phyloP scores from a whole-genome alignment of 805 yeast species.

The Brettanomyces sp. region DNA sequence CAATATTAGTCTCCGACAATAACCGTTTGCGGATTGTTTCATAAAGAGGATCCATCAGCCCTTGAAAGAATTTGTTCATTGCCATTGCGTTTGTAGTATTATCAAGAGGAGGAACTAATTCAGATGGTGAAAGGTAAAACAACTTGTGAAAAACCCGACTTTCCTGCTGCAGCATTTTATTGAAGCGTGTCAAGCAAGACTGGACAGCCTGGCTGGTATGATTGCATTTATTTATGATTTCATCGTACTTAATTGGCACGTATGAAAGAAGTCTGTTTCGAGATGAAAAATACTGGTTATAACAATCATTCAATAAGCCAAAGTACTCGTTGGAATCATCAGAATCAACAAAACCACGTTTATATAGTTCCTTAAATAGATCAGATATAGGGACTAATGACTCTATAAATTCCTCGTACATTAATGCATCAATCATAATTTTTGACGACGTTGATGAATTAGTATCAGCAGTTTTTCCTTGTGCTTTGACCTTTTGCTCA shows the following conservation, averaged over 20 bases:
- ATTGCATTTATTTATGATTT: conserved; percentile 16
- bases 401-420: conserved; percentile 53
- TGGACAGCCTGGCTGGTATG: conserved; percentile 54
- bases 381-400: conserved; percentile 13
- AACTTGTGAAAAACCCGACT: conserved; percentile 45
- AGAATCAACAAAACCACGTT: conserved; percentile 12
- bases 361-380: conserved; percentile 20
- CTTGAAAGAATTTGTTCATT: conserved; percentile 51
- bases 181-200: conserved; percentile 48
- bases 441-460: conserved; percentile 15
- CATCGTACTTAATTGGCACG: conserved; percentile 18
- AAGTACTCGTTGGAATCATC: conserved; percentile 36
- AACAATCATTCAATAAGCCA: conserved; percentile 61
- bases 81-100: conserved; percentile 22
- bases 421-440: conserved; percentile 50
- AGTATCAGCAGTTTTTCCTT: conserved; percentile 3
- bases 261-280: conserved; percentile 42
- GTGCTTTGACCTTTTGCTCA: conserved; percentile 10
- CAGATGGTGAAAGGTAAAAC: conserved; percentile 29
- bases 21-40: conserved; percentile 58
- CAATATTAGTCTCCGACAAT: conserved; percentile 61
- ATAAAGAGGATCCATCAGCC: conserved; percentile 68
- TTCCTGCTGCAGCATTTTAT: conserved; percentile 54
- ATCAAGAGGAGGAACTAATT: conserved; percentile 9
- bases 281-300: conserved; percentile 49